Conservation (phyloP, 208 protist species). For the Crithidia expoeki region DNA sequence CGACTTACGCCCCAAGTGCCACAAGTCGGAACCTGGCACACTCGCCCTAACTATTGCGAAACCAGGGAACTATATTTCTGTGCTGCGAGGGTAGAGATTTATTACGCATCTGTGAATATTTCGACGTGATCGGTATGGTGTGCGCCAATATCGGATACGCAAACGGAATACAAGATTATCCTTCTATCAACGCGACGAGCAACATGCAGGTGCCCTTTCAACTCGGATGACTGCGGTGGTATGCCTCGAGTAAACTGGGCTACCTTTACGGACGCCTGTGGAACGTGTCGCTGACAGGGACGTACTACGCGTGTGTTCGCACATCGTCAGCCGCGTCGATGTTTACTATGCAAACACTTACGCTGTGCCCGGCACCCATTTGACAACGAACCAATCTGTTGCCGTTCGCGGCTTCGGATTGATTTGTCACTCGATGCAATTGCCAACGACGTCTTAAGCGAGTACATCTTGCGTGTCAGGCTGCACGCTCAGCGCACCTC, state of each 20-base stretch:
- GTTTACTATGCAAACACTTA: constrained; percentile 7
- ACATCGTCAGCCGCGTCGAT: neutral
- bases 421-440: neutral
- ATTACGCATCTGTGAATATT: constrained; percentile 4
- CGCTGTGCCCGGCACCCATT: neutral
- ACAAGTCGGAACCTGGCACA: neutral
- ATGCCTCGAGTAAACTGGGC: neutral
- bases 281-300: neutral
- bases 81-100: constrained; percentile 4
- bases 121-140: constrained; percentile 4
- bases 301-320: constrained; percentile 23
- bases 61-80: constrained; percentile 7
- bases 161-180: neutral
- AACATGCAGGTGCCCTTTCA: constrained; percentile 14
- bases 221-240: neutral
- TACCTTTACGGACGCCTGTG: constrained; percentile 2
- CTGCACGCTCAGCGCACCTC: neutral
- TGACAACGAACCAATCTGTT: constrained; percentile 1
- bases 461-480: too few relatives aligned
- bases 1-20: neutral
- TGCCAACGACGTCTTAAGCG: too few relatives aligned
- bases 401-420: neutral
- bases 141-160: neutral
- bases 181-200: constrained; percentile 2
- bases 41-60: neutral